A percentile compares a stretch with the other conserved stretches of the same genome.
These are phyloP conservation scores for Eragrostis curvula DNA, from an alignment of 176 grass and related monocot genomes.

Conservation along the genomic window DNA sequence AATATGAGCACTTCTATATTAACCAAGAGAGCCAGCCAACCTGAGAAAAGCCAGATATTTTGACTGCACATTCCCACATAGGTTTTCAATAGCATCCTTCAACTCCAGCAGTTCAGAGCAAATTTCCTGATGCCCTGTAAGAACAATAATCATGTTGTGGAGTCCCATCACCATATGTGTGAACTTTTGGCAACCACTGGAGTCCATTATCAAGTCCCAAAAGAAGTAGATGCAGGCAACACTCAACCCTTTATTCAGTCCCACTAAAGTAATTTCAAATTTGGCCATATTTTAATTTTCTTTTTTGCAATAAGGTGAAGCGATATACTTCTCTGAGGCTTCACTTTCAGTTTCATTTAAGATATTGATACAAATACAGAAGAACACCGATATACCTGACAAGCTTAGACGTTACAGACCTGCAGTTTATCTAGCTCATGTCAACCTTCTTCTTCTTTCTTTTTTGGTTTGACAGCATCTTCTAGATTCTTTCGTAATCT, in stretches of 20 bases:
- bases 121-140: slow-evolving; percentile 84
- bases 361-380: too few relatives aligned
- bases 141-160: background rate
- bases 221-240: background rate
- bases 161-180: slow-evolving; percentile 11
- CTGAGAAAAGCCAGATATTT: slow-evolving; percentile 87
- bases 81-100: slow-evolving; percentile 93
- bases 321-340: background rate
- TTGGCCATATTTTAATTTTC: too few relatives aligned
- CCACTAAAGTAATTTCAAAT: too few relatives aligned
- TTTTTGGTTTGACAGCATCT: too few relatives aligned
- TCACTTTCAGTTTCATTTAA: background rate
- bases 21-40: slow-evolving; percentile 22
- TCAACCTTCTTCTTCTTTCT: too few relatives aligned
- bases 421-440: too few relatives aligned
- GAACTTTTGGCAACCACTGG: slow-evolving; percentile 27
- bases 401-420: too few relatives aligned
- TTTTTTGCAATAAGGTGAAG: background rate
- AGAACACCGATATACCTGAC: too few relatives aligned
- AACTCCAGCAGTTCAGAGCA: slow-evolving; percentile 93
- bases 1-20: slow-evolving; percentile 1
- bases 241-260: too few relatives aligned
- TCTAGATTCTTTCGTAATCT: too few relatives aligned
- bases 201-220: slow-evolving; percentile 7
- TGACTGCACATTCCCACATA: slow-evolving; percentile 85